Evolutionary conservation across 768 basidiomycete genomes (phyloP), one percentile per base, ranked within the genome.

Genomic region (Boletus speciosus): DNA sequence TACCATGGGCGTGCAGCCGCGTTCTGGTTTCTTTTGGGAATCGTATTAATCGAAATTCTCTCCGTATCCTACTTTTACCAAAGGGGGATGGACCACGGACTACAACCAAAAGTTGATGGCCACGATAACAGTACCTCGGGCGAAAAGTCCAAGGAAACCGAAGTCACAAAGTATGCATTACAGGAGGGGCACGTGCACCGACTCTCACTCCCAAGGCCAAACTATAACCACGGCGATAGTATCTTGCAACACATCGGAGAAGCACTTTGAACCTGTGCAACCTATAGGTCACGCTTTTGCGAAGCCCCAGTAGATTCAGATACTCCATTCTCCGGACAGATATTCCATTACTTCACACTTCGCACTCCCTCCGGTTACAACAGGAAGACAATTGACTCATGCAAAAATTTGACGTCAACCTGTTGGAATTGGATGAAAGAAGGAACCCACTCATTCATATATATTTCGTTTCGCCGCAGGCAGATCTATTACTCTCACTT

Each of bases 1-100:
- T 78, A 74, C 57, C 41, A 62, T 11, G 79, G 80, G 5, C 74
- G 77, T 46, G 73, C 74, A 4, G 78, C 74, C 16, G 73, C 74
- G 3, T 74, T 75, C 51, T 79, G 73, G 76, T 78, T 77, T 56
- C 54, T 78, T 16, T 53, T 78, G 4, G 76, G 69, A 16, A 47
- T 78, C 32, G 65, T 72, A 32, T 41, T 47, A 54, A 39, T 70
- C n/a, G 72, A 74, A 56, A 56, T 66, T 27, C 8, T 74, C 54
- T 59, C 62, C 14, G 49, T 77, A 40, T 51, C 64, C 35, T 61
- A 63, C 40, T 78, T 79, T 64, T 76, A 75, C 57, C 48, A 49
- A 14, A 68, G 40, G 7, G 59, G 41, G 7, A 57, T 67, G 32
- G 59, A 59, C 31, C 45, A 47, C 1, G 41, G 19, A 12, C 47